These are phyloP conservation scores for Phyllosticta paracitricarpa DNA, from an alignment of 2,329 filamentous ascomycete species.

Conservation along the genomic window DNA sequence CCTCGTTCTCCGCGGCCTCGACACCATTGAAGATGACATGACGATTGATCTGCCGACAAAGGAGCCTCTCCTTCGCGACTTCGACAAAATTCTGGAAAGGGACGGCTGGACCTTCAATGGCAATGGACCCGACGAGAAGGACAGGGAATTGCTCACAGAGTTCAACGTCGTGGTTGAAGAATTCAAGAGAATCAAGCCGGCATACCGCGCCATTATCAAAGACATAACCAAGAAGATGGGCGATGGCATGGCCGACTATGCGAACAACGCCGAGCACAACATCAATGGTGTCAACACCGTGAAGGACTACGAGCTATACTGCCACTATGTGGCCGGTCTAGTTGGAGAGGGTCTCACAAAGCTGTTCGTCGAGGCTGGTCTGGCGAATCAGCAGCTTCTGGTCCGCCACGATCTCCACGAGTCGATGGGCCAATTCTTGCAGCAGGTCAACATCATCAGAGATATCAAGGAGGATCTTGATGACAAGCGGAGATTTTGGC, in stretches of 20 bases:
- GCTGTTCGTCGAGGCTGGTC: conserved; percentile 76
- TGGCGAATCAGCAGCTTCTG: conserved; percentile 77
- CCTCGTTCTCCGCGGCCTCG: conserved; percentile 78
- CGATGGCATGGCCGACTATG: conserved; percentile 97
- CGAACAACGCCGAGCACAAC: conserved; percentile 70
- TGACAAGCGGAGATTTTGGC: conserved; percentile 87
- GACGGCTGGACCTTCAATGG: conserved; percentile 87
- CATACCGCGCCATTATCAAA: conserved; percentile 77
- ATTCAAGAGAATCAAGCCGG: conserved; percentile 77
- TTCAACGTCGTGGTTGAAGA: conserved; percentile 82
- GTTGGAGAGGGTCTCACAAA: conserved; percentile 89
- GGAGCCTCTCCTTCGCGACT: conserved; percentile 74
- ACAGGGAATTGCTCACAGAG: conserved; percentile 81
- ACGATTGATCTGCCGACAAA: conserved; percentile 74
- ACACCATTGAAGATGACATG: conserved; percentile 99
- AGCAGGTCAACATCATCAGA: conserved; percentile 98
- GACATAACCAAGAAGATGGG: conserved; percentile 94
- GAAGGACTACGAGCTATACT: conserved; percentile 90
- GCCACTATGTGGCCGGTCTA: conserved; percentile 96
- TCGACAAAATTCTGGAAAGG: conserved; percentile 65
- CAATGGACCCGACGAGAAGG: conserved; percentile 87
- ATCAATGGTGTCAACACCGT: conserved; percentile 71
- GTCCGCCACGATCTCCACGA: conserved; percentile 74
- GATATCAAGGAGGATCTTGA: conserved; percentile 84
- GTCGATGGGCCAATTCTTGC: conserved; percentile 94